phyloP scores from a whole-genome alignment of 2,329 filamentous ascomycete genomes.

The Microdochium trichocladiopsis region DNA sequence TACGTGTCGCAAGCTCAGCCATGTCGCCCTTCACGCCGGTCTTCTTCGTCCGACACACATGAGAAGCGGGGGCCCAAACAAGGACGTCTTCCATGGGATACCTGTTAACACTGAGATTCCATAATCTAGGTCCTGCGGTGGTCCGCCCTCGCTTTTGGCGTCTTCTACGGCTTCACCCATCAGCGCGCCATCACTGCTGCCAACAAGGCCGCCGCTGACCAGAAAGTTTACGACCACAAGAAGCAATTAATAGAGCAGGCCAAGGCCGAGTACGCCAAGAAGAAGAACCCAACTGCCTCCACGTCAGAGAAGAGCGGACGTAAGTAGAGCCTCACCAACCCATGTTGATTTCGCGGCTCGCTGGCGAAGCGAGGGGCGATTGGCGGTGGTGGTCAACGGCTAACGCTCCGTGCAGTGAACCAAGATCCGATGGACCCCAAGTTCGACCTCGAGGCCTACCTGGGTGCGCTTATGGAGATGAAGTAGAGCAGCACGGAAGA shows the following conservation, averaged over 20 bases:
- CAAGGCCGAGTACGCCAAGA: constrained; percentile 81
- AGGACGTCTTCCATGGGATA: not conserved
- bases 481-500: constrained; percentile 22
- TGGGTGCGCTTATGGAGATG: constrained; percentile 55
- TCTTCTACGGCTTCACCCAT: constrained; percentile 95
- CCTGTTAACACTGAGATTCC: constrained; percentile 3
- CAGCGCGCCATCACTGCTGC: constrained; percentile 71
- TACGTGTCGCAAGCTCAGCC: constrained; percentile 31
- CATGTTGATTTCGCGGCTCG: too few relatives aligned
- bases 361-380: not conserved
- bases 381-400: not conserved
- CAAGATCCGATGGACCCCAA: constrained; percentile 77
- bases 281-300: constrained; percentile 48
- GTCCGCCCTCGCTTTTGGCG: constrained; percentile 82
- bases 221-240: constrained; percentile 87
- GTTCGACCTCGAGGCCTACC: constrained; percentile 86
- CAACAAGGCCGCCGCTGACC: constrained; percentile 61
- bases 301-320: constrained; percentile 22
- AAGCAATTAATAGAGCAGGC: constrained; percentile 86
- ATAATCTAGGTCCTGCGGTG: constrained; percentile 81
- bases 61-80: too few relatives aligned
- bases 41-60: too few relatives aligned
- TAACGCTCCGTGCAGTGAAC: constrained; percentile 42
- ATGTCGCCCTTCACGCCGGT: not conserved
- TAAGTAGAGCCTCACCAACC: constrained; percentile 18